Evolutionary conservation across 2,329 filamentous ascomycete species (phyloP).

Genomic region (Xylaria sp.): DNA sequence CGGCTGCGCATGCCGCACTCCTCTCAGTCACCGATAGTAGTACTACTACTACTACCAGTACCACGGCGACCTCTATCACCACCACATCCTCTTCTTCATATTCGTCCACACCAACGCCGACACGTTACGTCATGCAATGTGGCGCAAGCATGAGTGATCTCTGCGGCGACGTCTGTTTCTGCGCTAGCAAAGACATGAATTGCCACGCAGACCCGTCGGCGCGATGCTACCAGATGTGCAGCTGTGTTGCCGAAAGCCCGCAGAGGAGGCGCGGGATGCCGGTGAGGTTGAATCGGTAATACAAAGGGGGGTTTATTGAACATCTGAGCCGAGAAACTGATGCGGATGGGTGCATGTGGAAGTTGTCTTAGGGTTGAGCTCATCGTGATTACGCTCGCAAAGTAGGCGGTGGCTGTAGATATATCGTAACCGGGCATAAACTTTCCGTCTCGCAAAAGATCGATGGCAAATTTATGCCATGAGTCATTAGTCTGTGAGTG

Average conservation of each 20-base stretch:
- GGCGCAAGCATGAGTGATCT: slow-evolving; percentile 29
- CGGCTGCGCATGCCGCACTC: not conserved
- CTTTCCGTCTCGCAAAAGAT: not conserved
- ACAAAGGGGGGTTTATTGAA: not conserved
- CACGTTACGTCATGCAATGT: slow-evolving; percentile 17
- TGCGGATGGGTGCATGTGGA: not conserved
- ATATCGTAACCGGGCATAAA: not conserved
- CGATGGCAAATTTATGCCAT: not conserved
- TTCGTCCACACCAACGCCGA: slow-evolving; percentile 4
- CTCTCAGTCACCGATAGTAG: slow-evolving; percentile 15
- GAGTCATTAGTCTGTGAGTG: not conserved
- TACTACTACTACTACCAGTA: not conserved
- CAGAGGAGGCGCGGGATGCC: not conserved
- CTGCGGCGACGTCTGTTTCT: slow-evolving; percentile 41
- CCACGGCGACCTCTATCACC: not conserved
- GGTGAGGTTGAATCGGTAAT: not conserved
- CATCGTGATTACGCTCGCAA: not conserved
- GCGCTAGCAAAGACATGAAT: slow-evolving; percentile 30
- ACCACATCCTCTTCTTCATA: slow-evolving; percentile 11
- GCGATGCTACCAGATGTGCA: slow-evolving; percentile 42
- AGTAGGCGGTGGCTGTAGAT: not conserved
- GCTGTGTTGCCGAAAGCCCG: slow-evolving; percentile 21
- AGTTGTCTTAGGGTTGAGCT: not conserved
- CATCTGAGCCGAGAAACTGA: not conserved
- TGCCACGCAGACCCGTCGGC: slow-evolving; percentile 45